phyloP scores from a whole-genome alignment of 2,329 filamentous ascomycete genomes.

The Neofusicoccum kwambonambiense region DNA sequence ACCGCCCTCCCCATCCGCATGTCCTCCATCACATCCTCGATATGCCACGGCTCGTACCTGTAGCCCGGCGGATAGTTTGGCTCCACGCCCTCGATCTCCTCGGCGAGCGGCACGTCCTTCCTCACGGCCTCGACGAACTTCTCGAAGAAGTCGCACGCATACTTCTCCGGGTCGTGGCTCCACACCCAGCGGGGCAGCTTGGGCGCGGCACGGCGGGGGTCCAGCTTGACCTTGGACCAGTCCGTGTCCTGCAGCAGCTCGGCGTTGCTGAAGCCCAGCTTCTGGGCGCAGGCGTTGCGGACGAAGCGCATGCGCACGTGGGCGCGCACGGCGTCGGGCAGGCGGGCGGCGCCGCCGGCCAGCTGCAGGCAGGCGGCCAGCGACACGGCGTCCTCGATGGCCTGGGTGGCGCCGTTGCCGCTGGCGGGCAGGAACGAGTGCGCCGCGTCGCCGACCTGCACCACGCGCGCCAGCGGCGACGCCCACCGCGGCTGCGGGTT shows the following conservation, averaged over 20 bases:
- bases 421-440: constrained; percentile 48
- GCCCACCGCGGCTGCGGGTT: constrained; percentile 48
- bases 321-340: constrained; percentile 39
- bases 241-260: constrained; percentile 50
- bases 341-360: constrained; percentile 35
- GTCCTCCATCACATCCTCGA: constrained; percentile 43
- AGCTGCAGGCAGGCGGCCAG: constrained; percentile 48
- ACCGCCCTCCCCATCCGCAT: constrained; percentile 36
- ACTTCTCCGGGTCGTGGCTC: constrained; percentile 46
- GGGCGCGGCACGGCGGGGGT: constrained; percentile 44
- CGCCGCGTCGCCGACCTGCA: constrained; percentile 47
- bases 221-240: constrained; percentile 49
- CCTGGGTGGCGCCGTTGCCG: constrained; percentile 48
- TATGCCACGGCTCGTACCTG: constrained; percentile 42
- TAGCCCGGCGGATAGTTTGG: constrained; percentile 48
- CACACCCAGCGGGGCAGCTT: constrained; percentile 49
- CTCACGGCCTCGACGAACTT: constrained; percentile 43
- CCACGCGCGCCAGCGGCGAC: constrained; percentile 42
- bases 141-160: constrained; percentile 45
- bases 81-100: constrained; percentile 34
- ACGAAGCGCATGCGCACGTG: constrained; percentile 47
- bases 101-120: constrained; percentile 20
- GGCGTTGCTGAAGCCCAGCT: constrained; percentile 48
- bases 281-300: constrained; percentile 50
- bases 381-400: constrained; percentile 48